Percentiles rank a stretch among this genome's conserved stretches.
Conservation (phyloP, 805 yeast genomes). For the Candida odintsovae region DNA sequence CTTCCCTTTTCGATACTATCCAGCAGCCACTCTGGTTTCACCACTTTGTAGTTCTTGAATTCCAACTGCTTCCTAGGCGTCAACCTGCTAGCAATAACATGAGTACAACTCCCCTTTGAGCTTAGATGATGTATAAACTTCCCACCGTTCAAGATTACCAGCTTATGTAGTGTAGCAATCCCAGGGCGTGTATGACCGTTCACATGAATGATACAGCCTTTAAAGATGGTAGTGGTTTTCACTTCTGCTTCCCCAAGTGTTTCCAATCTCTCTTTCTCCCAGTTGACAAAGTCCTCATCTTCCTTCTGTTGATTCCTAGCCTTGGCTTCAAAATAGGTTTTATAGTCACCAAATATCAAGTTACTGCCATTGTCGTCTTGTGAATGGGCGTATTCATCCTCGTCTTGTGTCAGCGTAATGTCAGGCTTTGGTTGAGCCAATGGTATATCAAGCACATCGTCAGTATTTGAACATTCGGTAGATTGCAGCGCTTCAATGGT, state of each 20-base stretch:
- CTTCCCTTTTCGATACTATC: conserved; percentile 48
- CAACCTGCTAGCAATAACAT: conserved; percentile 71
- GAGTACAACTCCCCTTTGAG: conserved; percentile 73
- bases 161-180: conserved; percentile 60
- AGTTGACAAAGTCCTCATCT: conserved; percentile 43
- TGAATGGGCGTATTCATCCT: neutral
- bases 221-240: conserved; percentile 38
- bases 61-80: conserved; percentile 72
- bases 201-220: conserved; percentile 64
- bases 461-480: neutral
- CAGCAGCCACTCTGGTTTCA: conserved; percentile 75
- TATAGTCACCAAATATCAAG: conserved; percentile 61
- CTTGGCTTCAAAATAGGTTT: conserved; percentile 59
- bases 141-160: conserved; percentile 80
- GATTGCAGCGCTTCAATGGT: neutral
- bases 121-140: conserved; percentile 59
- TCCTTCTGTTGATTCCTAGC: conserved; percentile 53
- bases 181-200: conserved; percentile 87
- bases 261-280: conserved; percentile 37
- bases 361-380: neutral
- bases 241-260: conserved; percentile 2
- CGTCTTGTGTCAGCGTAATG: neutral
- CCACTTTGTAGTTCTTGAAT: conserved; percentile 66
- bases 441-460: conserved; percentile 2
- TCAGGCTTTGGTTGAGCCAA: conserved; percentile 4